These are phyloP conservation scores for Beauveria medogensis DNA, from an alignment of 2,329 filamentous ascomycete species.

Conservation along the genomic window DNA sequence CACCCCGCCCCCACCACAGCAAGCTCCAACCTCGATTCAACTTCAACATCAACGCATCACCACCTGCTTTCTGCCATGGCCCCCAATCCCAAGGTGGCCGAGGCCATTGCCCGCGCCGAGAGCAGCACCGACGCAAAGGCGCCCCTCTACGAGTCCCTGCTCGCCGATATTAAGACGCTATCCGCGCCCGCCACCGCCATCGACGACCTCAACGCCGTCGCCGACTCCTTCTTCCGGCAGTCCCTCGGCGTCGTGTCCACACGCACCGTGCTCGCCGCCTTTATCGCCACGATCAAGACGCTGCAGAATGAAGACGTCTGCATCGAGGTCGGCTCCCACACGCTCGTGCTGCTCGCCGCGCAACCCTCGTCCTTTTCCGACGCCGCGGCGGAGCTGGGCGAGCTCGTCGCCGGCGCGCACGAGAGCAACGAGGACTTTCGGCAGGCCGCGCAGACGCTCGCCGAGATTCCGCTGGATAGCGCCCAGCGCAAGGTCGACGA, in stretches of 20 bases:
- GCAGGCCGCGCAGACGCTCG: conserved; percentile 67
- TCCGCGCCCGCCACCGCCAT: conserved; percentile 31
- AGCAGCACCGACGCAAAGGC: conserved; percentile 31
- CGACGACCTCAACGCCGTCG: conserved; percentile 58
- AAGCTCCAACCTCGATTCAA: conserved; percentile 5
- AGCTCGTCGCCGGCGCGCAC: conserved; percentile 75
- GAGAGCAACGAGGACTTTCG: conserved; percentile 75
- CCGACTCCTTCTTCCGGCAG: conserved; percentile 59
- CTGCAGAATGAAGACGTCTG: conserved; percentile 57
- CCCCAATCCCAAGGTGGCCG: conserved; percentile 31
- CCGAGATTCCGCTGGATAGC: conserved; percentile 80
- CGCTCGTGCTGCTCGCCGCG: conserved; percentile 57
- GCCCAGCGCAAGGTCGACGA: conserved; percentile 78
- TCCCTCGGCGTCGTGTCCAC: conserved; percentile 69
- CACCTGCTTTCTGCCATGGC: conserved; percentile 24
- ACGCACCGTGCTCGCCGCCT: conserved; percentile 59
- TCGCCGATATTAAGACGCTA: conserved; percentile 33
- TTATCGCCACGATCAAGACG: conserved; percentile 54
- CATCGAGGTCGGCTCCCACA: conserved; percentile 67
- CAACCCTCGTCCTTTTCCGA: conserved; percentile 68
- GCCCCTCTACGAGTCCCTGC: conserved; percentile 38
- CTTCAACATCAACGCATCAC: conserved; percentile 12
- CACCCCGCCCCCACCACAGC: conserved; percentile 2
- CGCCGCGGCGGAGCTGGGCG: conserved; percentile 70
- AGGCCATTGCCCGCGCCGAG: conserved; percentile 35